Conservation (phyloP, 2,329 filamentous ascomycete species). For the Fusarium nematophilum region DNA sequence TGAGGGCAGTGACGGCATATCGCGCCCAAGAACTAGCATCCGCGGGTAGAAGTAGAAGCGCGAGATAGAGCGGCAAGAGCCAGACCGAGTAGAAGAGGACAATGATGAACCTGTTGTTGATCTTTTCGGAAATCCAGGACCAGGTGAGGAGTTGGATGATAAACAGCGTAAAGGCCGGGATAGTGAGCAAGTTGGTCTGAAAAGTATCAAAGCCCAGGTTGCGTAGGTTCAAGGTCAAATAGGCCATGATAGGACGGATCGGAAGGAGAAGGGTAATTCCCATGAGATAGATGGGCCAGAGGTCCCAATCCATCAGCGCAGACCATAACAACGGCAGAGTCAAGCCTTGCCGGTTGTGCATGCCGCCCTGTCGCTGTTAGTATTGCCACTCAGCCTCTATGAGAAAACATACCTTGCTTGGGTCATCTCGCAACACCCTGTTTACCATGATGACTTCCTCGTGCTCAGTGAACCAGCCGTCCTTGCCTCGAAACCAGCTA, state of each 20-base stretch:
- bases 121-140: neutral
- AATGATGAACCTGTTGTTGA: too few species aligned
- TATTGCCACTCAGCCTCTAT: too few species aligned
- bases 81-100: too few species aligned
- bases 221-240: slow-evolving; percentile 59
- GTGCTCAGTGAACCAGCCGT: slow-evolving; percentile 65
- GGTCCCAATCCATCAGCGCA: slow-evolving; percentile 47
- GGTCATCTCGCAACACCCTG: slow-evolving; percentile 65
- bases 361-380: slow-evolving; percentile 53
- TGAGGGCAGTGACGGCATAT: too few species aligned
- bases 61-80: too few species aligned
- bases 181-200: slow-evolving; percentile 42
- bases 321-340: slow-evolving; percentile 57
- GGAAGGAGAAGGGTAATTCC: slow-evolving; percentile 62
- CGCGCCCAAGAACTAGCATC: too few species aligned
- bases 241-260: slow-evolving; percentile 55
- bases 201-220: slow-evolving; percentile 52
- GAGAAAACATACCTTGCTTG: slow-evolving; percentile 47
- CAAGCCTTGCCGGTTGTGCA: slow-evolving; percentile 66
- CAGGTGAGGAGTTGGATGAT: too few species aligned
- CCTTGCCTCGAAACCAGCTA: slow-evolving; percentile 46
- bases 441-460: slow-evolving; percentile 71
- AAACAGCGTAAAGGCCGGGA: neutral
- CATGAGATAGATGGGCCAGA: slow-evolving; percentile 64
- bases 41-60: too few species aligned